Conservation (phyloP, 1,284 basidiomycete genomes). For the Fistulinella cinereoalba region DNA sequence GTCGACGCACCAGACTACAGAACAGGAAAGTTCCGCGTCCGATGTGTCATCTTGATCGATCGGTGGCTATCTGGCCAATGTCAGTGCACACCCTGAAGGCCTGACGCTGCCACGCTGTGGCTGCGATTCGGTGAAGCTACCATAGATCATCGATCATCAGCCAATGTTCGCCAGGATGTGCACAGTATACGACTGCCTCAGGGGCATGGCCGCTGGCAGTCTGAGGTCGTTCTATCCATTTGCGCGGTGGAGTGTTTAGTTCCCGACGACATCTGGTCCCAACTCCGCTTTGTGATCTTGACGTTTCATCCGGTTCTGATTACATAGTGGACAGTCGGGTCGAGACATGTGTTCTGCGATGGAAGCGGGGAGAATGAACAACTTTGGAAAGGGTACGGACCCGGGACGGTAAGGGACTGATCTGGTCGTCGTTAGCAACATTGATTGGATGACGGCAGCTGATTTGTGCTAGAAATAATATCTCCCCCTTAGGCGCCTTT, state of each 20-base stretch:
- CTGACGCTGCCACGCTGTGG: too few relatives aligned
- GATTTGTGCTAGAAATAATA: slow-evolving; percentile 14
- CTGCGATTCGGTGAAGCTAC: too few relatives aligned
- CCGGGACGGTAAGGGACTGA: not conserved
- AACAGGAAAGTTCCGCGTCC: too few relatives aligned
- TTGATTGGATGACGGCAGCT: slow-evolving; percentile 20
- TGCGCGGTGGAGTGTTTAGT: not conserved
- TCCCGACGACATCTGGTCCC: not conserved
- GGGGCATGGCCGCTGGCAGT: too few relatives aligned
- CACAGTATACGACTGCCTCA: too few relatives aligned
- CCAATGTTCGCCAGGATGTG: too few relatives aligned
- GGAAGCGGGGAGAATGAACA: not conserved
- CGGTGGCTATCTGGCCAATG: too few relatives aligned
- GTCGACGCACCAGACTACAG: too few relatives aligned
- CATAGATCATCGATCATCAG: too few relatives aligned
- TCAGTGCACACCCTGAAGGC: too few relatives aligned
- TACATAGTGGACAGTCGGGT: not conserved
- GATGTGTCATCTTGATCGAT: too few relatives aligned
- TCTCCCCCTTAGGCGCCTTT: slow-evolving; percentile 13
- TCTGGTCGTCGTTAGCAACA: slow-evolving; percentile 4
- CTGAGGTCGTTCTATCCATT: too few relatives aligned
- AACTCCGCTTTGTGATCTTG: not conserved
- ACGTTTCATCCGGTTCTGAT: not conserved
- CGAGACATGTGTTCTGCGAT: not conserved
- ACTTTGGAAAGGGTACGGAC: not conserved